A percentile compares a stretch with the other conserved stretches of the same genome.
Evolutionary conservation across 2,329 filamentous ascomycete species (phyloP).

Genomic region (Chaetomium sp.): DNA sequence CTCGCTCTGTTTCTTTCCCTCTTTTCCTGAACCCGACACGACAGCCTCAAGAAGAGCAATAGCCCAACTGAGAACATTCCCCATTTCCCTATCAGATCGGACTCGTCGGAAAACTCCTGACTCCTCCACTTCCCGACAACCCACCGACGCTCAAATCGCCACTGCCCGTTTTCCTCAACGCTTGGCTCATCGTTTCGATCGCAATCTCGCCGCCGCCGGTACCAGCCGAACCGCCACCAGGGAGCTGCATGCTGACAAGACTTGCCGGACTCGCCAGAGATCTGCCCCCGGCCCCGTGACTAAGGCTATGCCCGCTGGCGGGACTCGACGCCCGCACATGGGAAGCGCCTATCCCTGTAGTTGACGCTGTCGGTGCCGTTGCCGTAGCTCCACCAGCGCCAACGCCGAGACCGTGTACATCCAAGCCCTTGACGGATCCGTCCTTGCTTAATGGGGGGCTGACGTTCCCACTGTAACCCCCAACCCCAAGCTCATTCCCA

Average conservation of each 20-base stretch:
- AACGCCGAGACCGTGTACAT: constrained; percentile 51
- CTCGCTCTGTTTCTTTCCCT: no score
- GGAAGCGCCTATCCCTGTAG: no score
- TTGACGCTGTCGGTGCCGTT: no score
- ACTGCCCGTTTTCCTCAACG: constrained; percentile 76
- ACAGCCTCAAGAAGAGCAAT: no score
- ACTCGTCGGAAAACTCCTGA: constrained; percentile 52
- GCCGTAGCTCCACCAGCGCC: neutral
- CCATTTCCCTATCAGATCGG: constrained; percentile 36
- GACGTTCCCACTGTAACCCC: constrained; percentile 38
- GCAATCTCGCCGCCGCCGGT: constrained; percentile 61
- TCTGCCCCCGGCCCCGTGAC: constrained; percentile 7
- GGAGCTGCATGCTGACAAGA: constrained; percentile 15
- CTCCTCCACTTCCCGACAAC: constrained; percentile 4
- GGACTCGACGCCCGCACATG: no score
- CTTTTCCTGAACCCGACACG: no score
- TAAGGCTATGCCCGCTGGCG: no score
- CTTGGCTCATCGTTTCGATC: constrained; percentile 91
- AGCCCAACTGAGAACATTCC: neutral
- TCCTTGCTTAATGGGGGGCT: constrained; percentile 73
- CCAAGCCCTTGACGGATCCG: constrained; percentile 66
- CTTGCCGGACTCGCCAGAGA: constrained; percentile 54
- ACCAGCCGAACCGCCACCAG: neutral
- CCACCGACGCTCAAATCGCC: constrained; percentile 56
- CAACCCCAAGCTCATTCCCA: no score